phyloP scores from a whole-genome alignment of 441 rosid species.

The Melastoma candidum region DNA sequence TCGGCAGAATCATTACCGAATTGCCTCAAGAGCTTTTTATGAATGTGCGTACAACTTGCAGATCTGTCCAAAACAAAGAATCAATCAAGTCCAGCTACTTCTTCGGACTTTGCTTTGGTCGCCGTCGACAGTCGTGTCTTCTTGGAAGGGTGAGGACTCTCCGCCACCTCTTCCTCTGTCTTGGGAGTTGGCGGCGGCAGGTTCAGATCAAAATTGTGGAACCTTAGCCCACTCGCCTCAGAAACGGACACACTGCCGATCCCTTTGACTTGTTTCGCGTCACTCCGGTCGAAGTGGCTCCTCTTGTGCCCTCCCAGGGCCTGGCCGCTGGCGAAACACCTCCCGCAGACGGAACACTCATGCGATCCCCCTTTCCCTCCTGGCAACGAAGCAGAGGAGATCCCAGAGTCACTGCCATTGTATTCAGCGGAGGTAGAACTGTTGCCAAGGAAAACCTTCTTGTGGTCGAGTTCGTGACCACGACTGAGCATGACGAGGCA shows the following conservation, averaged over 20 bases:
- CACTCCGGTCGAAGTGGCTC: constrained; percentile 13
- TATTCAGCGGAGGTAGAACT: not conserved
- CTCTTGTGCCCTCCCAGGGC: constrained; percentile 18
- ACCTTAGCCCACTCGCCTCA: constrained; percentile 4
- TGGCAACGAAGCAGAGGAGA: not conserved
- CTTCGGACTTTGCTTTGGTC: too few species aligned
- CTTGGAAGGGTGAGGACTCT: constrained; percentile 19
- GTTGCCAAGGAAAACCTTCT: constrained; percentile 5
- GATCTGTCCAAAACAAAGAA: too few species aligned
- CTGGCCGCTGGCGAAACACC: constrained; percentile 13
- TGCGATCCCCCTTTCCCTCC: not conserved
- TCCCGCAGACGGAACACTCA: constrained; percentile 14
- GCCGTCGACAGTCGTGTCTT: not conserved
- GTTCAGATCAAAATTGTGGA: constrained; percentile 18
- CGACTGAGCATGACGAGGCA: constrained; percentile 21
- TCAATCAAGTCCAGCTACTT: too few species aligned
- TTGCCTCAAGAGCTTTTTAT: too few species aligned
- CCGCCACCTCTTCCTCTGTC: constrained; percentile 17
- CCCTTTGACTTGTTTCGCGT: constrained; percentile 4
- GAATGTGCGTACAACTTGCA: too few species aligned
- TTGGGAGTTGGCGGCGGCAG: constrained; percentile 2
- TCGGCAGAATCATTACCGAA: too few species aligned
- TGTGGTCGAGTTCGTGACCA: constrained; percentile 19
- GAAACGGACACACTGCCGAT: not conserved
- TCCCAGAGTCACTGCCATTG: not conserved